Percentiles rank a stretch among this genome's conserved stretches.
Conservation (phyloP, 139 green algal species). For the Chlorella sp. region DNA sequence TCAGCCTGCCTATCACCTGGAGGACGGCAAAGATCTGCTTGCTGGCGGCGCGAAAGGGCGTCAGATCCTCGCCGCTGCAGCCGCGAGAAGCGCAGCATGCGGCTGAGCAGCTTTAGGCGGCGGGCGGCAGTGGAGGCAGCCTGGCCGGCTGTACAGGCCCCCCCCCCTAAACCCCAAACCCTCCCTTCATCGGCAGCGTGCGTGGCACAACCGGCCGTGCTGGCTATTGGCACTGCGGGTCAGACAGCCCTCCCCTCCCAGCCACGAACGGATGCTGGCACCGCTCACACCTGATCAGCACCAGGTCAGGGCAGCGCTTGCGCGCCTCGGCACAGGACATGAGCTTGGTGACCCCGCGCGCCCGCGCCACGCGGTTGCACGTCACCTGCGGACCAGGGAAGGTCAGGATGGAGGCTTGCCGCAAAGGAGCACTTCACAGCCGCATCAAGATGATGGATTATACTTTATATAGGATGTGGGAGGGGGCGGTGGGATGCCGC, state of each 20-base stretch:
- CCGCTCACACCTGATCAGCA: slow-evolving; percentile 48
- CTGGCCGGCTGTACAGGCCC: background rate
- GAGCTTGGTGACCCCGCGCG: slow-evolving; percentile 78
- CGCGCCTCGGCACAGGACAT: slow-evolving; percentile 67
- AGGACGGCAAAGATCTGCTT: slow-evolving; percentile 42
- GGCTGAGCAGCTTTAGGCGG: background rate
- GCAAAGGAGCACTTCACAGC: no score
- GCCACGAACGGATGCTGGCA: background rate
- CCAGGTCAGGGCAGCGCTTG: slow-evolving; percentile 56
- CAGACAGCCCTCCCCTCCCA: background rate
- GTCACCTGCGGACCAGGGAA: slow-evolving; percentile 58
- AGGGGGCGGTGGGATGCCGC: slow-evolving; percentile 60
- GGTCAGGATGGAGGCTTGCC: background rate
- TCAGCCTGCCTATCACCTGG: no score
- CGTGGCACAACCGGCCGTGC: background rate
- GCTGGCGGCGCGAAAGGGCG: slow-evolving; percentile 54
- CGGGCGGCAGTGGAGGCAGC: background rate
- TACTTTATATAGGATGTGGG: slow-evolving; percentile 62
- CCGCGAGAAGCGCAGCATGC: background rate
- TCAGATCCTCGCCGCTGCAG: slow-evolving; percentile 69
- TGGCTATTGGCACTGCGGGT: background rate
- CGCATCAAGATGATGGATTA: background rate
- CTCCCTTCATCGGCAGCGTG: background rate
- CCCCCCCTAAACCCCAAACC: background rate
- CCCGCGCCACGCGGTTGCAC: slow-evolving; percentile 79